Percentiles rank a stretch among this genome's conserved stretches.
Conservation (phyloP, 306 rosid species). For the Rosa multiflora region DNA sequence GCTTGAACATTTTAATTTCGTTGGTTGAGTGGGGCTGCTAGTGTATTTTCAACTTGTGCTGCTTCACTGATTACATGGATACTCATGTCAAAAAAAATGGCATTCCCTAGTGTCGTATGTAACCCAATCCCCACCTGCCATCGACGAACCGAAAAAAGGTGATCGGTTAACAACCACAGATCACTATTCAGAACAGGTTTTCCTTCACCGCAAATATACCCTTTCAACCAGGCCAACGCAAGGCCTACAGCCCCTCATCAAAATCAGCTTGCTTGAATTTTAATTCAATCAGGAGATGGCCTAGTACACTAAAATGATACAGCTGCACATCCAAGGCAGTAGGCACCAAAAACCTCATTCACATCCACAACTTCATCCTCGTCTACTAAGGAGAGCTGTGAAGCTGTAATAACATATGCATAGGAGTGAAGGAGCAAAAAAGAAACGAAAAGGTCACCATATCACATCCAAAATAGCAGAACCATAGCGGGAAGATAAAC, state of each 20-base stretch:
- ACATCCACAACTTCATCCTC: background rate
- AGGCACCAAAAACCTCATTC: background rate
- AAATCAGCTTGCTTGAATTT: background rate
- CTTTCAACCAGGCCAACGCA: too few relatives aligned
- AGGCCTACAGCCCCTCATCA: too few relatives aligned
- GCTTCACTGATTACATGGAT: background rate
- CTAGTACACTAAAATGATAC: background rate
- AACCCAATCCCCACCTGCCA: background rate
- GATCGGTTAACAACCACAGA: background rate
- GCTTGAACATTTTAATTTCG: too few relatives aligned
- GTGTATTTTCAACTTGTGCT: background rate
- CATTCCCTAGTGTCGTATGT: background rate
- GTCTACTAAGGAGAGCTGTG: background rate
- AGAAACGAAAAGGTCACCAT: background rate
- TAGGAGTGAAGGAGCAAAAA: background rate
- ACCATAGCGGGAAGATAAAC: too few relatives aligned
- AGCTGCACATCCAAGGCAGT: background rate
- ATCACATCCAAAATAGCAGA: background rate
- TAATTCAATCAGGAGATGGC: background rate
- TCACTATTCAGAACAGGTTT: background rate
- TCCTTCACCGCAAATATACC: background rate
- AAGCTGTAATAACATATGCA: background rate
- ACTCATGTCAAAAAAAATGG: too few relatives aligned
- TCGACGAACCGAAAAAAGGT: background rate
- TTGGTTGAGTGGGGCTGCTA: background rate